These are phyloP conservation scores for Rhizophagus sp. DNA, from an alignment of 192 early-diverging fungal genomes.

Conservation along the genomic window DNA sequence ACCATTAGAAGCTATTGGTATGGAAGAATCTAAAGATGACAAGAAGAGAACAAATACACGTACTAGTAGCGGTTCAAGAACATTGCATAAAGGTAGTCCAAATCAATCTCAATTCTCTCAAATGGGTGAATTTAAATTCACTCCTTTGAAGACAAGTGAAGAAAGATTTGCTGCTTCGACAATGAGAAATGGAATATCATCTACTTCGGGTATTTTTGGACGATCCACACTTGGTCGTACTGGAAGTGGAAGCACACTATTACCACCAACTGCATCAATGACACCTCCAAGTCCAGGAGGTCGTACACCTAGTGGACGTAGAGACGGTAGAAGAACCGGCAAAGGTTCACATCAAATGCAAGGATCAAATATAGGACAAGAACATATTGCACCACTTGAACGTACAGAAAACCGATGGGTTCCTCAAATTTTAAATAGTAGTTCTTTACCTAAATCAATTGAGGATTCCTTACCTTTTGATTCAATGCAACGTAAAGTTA, in stretches of 20 bases:
- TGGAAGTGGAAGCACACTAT: conserved; percentile 31
- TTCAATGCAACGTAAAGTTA: conserved; percentile 75
- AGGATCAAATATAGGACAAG: conserved; percentile 51
- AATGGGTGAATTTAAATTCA: conserved; percentile 28
- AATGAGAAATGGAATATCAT: background rate
- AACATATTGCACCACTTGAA: conserved; percentile 77
- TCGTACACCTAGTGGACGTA: conserved; percentile 55
- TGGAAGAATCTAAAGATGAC: conserved; percentile 43
- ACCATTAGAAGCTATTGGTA: conserved; percentile 50
- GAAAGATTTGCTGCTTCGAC: conserved; percentile 34
- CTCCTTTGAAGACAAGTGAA: conserved; percentile 33
- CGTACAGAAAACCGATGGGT: conserved; percentile 84
- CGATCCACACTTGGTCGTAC: conserved; percentile 35
- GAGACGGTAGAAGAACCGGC: conserved; percentile 54
- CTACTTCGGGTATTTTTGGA: conserved; percentile 15
- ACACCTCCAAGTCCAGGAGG: conserved; percentile 46
- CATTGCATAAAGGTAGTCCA: background rate
- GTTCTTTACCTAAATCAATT: conserved; percentile 35
- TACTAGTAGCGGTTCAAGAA: background rate
- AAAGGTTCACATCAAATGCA: conserved; percentile 50
- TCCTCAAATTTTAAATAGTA: conserved; percentile 53
- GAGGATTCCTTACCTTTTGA: conserved; percentile 55
- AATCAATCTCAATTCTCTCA: background rate
- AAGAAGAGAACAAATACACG: conserved; percentile 19
- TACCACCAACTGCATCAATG: conserved; percentile 32